Evolutionary conservation across 306 rosid genomes (phyloP), one percentile per base, ranked within the genome.

Genomic region (Dryas octopetala): DNA sequence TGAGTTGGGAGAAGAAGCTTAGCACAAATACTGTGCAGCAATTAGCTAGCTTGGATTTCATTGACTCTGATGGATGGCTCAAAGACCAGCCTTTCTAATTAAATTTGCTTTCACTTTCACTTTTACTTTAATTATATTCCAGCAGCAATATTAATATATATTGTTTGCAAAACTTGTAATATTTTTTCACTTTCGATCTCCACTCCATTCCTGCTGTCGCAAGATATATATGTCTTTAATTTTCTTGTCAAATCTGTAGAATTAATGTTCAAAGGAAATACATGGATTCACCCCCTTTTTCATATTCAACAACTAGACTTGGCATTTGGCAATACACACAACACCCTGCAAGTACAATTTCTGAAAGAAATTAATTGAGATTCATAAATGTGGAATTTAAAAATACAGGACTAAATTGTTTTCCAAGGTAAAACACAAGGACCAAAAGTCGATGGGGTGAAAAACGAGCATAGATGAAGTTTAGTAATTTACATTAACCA

Each of bases 1-100:
- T 89, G 47, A 44, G 11, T 0, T 93, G 97, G 98, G 67, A 54
- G 43, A 91, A 79, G 74, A 81, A 78, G 8, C 78, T 91, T 38
- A 81, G 58, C 54, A 4, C 7, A 5, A 2, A 26, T 3, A 77
- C 78, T 0, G 5, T 88, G 50, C 61, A 45, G n/a, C 16, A 16
- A 19, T 57, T 88, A 58, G 61, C 78, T 4, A 85, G 85, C 53
- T 11, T 66, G 14, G 60, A 66, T 9, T 93, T 81, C 80, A 60
- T 93, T 43, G 86, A 91, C 52, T 1, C 4, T 0, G 87, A 86
- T 12, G 88, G 91, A 2, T 91, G 98, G 98, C 73, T 93, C 16
- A 74, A 40, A 14, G 43, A 74, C n/a, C 89, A 68, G 53, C 85
- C 83, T 6, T 66, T 47, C 41, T 82, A 63, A 66, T 7, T 12